Base-by-base conservation (phyloP, 371 early-diverging fungal species). In the Apophysomyces ossiformis region DNA sequence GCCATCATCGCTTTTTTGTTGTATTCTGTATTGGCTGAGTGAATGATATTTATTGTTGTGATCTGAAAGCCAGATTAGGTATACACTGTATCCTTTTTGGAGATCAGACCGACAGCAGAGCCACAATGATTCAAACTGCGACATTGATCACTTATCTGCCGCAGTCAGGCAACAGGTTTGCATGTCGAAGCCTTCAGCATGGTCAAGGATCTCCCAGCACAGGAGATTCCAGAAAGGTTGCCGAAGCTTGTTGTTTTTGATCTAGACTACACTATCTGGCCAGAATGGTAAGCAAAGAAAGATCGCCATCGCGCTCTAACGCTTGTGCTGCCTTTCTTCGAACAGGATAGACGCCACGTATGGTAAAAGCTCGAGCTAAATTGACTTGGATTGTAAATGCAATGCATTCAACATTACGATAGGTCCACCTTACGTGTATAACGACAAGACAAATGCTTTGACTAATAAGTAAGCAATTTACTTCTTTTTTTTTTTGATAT, bases 161-260 rank as follows among this genome's bases (percentile, higher is more conserved):
- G 11, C 18, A 50, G 41, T 2, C 41, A 41, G 38, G 38, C 21
- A 18, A 54, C 37, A 32, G 32, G 32, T 2, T 26, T 26, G 32
- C 32, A 26, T 2, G 32, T 26, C 32, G 3, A 26, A 26, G 32
- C 32, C 54, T 50, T 50, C 9, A 21, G 21, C 54, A 50, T 50
- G 54, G 54, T 50, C 9, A 16, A 50, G 54, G 54, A 50, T 18
- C 21, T 9, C 7, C 35, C n/a, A n/a, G 39, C 18, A 26, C 21
- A 65, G 37, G 65, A 43, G 18, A 43, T 44, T 13, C 66, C 68
- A 35, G 41, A 60, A 37, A 65, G 61, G 35, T 62, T 75, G 16
- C 85, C 85, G 1, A 76, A 74, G 35, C 62, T 85, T 69, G 74
- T 85, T 44, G 83, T 79, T 3, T 82, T 85, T 63, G 85, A 85